Evolutionary conservation across 345 rosid species (phyloP), one percentile per base, ranked within the genome.

Genomic region (Dipteronia sinensis): DNA sequence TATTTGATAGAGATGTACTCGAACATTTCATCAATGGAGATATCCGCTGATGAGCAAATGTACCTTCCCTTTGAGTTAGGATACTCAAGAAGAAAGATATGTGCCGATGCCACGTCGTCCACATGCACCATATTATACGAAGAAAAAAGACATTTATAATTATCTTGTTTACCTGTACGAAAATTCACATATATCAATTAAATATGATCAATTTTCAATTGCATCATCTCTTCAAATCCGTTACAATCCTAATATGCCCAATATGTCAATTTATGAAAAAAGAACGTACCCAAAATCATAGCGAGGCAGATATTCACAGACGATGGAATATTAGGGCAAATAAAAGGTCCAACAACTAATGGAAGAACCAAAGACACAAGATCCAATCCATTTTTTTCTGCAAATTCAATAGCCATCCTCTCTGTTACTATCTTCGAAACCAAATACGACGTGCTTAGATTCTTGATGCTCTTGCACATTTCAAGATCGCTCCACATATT

Each of bases 41-140:
- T 65, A 8, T 19, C 69, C 62, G 68, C 71, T 23, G 89, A 86
- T 46, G 89, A 86, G 58, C 90, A 90, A 25, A 85, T 88, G 68
- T 82, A 90, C 78, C 94, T 87, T 4, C 94, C 93, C 64, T 84
- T 84, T 2, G 92, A 81, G 7, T 69, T 20, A 15, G 88, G 88
- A 74, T 71, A 58, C 66, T 89, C 93, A 23, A 90, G 59, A 40
- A 92, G 82, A 74, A 75, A 90, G 17, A 89, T 85, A 73, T 86
- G 86, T 9, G 93, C 89, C 1, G 87, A 88, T 1, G 86, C 86
- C 65, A 86, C 80, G 8, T 90, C 94, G 61, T 92, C 91, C 13
- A 81, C 71, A 38, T 85, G 90, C 58, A 85, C 92, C 90, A 87
- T 81, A 29, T 69, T 78, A 34, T 76, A 80, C 3, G 82, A 63